These are phyloP conservation scores for Skeletonema costatum DNA, from an alignment of 108 stramenopile species.

Conservation along the genomic window DNA sequence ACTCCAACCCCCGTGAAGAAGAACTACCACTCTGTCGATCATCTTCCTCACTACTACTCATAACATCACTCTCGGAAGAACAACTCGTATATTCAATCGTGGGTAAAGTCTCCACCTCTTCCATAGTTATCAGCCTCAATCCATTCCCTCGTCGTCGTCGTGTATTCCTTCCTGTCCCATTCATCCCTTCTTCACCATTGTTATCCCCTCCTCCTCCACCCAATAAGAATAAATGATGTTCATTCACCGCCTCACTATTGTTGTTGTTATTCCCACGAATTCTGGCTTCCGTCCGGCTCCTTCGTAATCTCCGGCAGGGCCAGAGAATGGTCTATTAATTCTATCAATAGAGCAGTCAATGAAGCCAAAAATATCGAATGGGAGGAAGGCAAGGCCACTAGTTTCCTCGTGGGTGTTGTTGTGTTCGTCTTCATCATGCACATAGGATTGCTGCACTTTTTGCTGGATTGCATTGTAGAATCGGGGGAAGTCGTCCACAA, in stretches of 20 bases:
- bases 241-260: not conserved
- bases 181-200: too few relatives aligned
- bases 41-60: too few relatives aligned
- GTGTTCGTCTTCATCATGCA: not conserved
- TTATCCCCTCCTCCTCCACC: conserved; percentile 14
- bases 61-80: too few relatives aligned
- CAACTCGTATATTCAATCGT: too few relatives aligned
- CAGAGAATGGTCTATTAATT: conserved; percentile 2
- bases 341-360: conserved; percentile 15
- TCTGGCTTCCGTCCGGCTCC: not conserved
- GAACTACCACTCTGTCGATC: too few relatives aligned
- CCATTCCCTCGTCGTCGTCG: too few relatives aligned
- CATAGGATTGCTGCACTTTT: not conserved
- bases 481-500: not conserved
- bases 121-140: too few relatives aligned
- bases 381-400: conserved; percentile 2
- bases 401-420: not conserved
- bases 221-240: conserved; percentile 18
- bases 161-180: too few relatives aligned
- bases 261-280: too few relatives aligned
- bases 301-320: conserved; percentile 1
- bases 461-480: conserved; percentile 3
- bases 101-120: too few relatives aligned
- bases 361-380: conserved; percentile 17
- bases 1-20: too few relatives aligned